These are phyloP conservation scores for Trypanosoma grayi DNA, from an alignment of 208 protist species.

Conservation along the genomic window DNA sequence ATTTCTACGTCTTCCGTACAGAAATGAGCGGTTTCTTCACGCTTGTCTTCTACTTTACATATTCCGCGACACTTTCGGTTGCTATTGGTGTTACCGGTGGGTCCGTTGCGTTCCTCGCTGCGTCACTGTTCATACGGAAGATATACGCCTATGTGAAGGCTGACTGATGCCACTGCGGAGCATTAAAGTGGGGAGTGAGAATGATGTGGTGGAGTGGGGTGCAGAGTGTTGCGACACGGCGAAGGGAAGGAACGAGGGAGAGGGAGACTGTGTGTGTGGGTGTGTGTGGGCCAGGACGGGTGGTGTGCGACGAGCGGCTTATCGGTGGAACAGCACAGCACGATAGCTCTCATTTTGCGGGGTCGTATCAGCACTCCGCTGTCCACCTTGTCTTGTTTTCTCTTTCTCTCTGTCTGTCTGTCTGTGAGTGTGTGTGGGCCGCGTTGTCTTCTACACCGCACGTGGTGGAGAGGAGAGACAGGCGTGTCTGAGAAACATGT, in stretches of 20 bases:
- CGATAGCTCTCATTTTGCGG: too few relatives aligned
- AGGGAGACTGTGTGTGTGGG: too few relatives aligned
- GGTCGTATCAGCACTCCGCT: too few relatives aligned
- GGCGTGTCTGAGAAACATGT: too few relatives aligned
- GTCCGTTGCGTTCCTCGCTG: conserved; percentile 33
- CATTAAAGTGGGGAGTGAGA: neutral
- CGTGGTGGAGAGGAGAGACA: too few relatives aligned
- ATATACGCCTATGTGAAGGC: conserved; percentile 53
- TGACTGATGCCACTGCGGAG: conserved; percentile 33
- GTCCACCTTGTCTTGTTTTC: neutral
- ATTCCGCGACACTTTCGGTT: conserved; percentile 32
- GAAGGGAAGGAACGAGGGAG: neutral
- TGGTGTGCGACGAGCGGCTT: too few relatives aligned
- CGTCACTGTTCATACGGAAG: conserved; percentile 41
- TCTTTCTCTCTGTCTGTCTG: neutral
- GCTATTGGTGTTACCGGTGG: conserved; percentile 42
- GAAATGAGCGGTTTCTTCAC: conserved; percentile 91
- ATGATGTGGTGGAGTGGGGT: too few relatives aligned
- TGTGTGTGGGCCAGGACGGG: too few relatives aligned
- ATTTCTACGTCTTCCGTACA: conserved; percentile 90
- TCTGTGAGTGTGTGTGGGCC: too few relatives aligned
- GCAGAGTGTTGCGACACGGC: too few relatives aligned
- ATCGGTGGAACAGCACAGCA: too few relatives aligned
- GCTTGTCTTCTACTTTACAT: conserved; percentile 89
- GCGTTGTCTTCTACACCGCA: too few relatives aligned